Base-by-base conservation (phyloP, 257 asterid genomes). In the Gentiana dahurica region DNA sequence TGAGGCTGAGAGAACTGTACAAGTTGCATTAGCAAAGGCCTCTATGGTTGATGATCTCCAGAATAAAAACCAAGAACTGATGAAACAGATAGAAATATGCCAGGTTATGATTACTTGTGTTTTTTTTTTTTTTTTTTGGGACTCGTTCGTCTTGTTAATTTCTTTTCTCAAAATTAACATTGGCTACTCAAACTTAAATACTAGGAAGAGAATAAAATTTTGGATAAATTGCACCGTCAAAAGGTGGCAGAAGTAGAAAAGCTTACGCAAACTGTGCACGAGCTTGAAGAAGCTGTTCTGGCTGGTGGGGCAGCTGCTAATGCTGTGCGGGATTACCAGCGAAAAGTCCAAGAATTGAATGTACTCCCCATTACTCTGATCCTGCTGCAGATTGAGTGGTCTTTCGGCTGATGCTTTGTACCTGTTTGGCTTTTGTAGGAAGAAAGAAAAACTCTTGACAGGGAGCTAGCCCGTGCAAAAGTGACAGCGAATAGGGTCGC, bases 281-380 rank as follows among this genome's bases (percentile, higher is more conserved):
- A 90, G 80, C 98, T 90, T 64, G 98, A 90, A 73, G 98, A 90
- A 73, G 98, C 96, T 48, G 98, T 90, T 71, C 89, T 90, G 71
- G 94, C 96, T 66, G 96, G 98, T 48, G 98, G 98, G 61, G 96
- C 98, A 36, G 98, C 98, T 70, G 96, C 98, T 68, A 90, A 90
- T 79, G 96, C 98, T 65, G 96, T 87, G 12, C 83, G 98, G 24
- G 96, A 91, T 77, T 87, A 91, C 73, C 98, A 91, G 78, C 83
- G 98, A 64, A 91, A 91, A 83, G 92, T 91, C 69, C 98, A 91
- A 75, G 98, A 91, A 83, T 77, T 91, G 95, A 91, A 91, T 73
- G 98, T 87, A 81, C 71, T 69, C 56, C 59, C 67, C 59, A 34
- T 44, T 35, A 33, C 51, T 39, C 37, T 43, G n/a, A 8, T 10